Evolutionary conservation across 1,284 basidiomycete species (phyloP).

Genomic region (Phylloporus sp.): DNA sequence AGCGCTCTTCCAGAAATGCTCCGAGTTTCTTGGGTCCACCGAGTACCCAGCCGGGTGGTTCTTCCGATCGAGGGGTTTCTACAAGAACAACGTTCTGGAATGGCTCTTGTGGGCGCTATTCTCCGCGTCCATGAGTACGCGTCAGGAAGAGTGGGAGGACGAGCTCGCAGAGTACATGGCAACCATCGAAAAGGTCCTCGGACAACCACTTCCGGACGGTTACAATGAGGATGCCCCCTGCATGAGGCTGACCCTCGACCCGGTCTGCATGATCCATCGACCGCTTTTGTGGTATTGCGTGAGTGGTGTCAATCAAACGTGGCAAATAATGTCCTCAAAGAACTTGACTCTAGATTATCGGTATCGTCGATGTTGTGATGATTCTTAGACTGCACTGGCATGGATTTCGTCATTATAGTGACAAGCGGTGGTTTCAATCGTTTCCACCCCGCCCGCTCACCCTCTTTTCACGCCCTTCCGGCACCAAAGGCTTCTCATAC

Average conservation of each 20-base stretch:
- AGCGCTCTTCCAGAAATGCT: constrained; percentile 59
- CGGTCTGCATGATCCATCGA: constrained; percentile 59
- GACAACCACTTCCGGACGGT: constrained; percentile 49
- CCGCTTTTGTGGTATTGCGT: constrained; percentile 72
- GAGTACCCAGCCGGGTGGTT: constrained; percentile 65
- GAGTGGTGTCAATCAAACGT: constrained; percentile 32
- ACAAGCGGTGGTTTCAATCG: constrained; percentile 45
- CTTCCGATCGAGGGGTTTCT: constrained; percentile 44
- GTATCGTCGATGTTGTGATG: constrained; percentile 55
- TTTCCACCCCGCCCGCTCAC: constrained; percentile 64
- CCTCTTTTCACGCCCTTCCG: constrained; percentile 52
- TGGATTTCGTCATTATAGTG: constrained; percentile 65
- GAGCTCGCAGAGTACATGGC: constrained; percentile 57
- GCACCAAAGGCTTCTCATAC: constrained; percentile 55
- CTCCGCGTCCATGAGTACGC: constrained; percentile 40
- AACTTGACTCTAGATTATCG: constrained; percentile 56
- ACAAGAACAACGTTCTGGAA: constrained; percentile 59
- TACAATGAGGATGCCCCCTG: constrained; percentile 46
- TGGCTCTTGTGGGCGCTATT: constrained; percentile 77
- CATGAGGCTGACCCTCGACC: constrained; percentile 65
- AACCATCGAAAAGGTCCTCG: constrained; percentile 47
- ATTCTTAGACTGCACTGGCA: constrained; percentile 46
- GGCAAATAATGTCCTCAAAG: constrained; percentile 3
- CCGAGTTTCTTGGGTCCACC: constrained; percentile 35
- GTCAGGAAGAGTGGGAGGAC: constrained; percentile 52